A percentile compares a stretch with the other conserved stretches of the same genome.
Evolutionary conservation across 495 filamentous ascomycete genomes (phyloP).

Genomic region (Xylaria scruposa): DNA sequence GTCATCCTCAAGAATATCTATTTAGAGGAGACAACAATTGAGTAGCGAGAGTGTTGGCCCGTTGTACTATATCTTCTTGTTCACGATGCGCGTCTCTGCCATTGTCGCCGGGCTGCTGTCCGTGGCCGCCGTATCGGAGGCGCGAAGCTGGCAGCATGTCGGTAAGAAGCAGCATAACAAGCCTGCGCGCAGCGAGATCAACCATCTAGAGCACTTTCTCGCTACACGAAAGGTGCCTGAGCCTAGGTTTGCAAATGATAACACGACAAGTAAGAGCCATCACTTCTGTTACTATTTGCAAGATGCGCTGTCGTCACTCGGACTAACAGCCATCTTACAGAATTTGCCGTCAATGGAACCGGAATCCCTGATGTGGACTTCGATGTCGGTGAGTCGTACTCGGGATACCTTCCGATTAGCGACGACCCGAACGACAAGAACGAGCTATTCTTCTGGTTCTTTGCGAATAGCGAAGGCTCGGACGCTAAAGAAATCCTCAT

Average conservation of each 20-base stretch:
- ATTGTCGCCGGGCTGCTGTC: conserved; percentile 38
- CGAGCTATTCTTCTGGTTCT: conserved; percentile 80
- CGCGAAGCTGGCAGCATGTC: conserved; percentile 45
- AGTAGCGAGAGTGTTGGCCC: neutral
- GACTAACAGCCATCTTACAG: conserved; percentile 39
- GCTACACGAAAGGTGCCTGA: conserved; percentile 36
- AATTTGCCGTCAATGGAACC: conserved; percentile 71
- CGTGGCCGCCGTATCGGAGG: conserved; percentile 35
- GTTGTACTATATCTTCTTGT: neutral
- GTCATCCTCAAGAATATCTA: neutral
- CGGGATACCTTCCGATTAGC: conserved; percentile 75
- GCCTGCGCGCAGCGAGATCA: conserved; percentile 15
- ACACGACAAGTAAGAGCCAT: conserved; percentile 42
- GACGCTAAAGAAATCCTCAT: conserved; percentile 72
- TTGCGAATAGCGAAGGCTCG: conserved; percentile 62
- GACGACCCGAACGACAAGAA: conserved; percentile 57
- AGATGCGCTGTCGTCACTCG: neutral
- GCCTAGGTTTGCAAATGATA: conserved; percentile 44
- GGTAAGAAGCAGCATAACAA: conserved; percentile 40
- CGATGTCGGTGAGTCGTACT: conserved; percentile 80
- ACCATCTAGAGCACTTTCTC: conserved; percentile 30
- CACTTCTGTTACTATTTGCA: neutral
- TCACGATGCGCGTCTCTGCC: conserved; percentile 41
- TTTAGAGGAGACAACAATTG: conserved; percentile 4
- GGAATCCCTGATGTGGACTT: conserved; percentile 76